phyloP scores from a whole-genome alignment of 805 yeast genomes.

The Wickerhamiella dianesei region DNA sequence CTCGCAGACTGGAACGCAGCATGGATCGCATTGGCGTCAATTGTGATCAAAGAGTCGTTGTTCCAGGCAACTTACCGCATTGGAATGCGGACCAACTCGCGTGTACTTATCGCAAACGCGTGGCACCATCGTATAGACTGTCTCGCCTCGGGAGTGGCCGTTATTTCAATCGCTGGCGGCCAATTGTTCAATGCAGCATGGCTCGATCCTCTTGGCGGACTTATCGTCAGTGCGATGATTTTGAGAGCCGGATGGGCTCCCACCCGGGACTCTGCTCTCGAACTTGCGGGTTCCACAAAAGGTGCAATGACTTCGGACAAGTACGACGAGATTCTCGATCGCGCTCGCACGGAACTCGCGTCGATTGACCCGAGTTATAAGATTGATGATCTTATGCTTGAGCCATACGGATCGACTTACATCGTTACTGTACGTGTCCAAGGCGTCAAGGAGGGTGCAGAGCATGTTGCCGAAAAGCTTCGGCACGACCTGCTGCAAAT shows the following conservation, averaged over 20 bases:
- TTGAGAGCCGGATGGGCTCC: slow-evolving; percentile 76
- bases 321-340: slow-evolving; percentile 8
- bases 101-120: slow-evolving; percentile 89
- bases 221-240: slow-evolving; percentile 68
- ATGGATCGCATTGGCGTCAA: slow-evolving; percentile 86
- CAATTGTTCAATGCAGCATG: slow-evolving; percentile 64
- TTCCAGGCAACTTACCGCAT: slow-evolving; percentile 70
- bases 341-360: slow-evolving; percentile 7
- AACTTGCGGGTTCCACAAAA: slow-evolving; percentile 50
- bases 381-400: slow-evolving; percentile 12
- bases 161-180: slow-evolving; percentile 76
- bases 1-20: slow-evolving; percentile 79
- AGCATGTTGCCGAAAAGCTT: slow-evolving; percentile 11
- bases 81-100: slow-evolving; percentile 66
- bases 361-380: slow-evolving; percentile 10
- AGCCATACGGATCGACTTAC: slow-evolving; percentile 20
- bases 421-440: slow-evolving; percentile 14
- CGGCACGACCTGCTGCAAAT: slow-evolving; percentile 10
- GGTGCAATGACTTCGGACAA: slow-evolving; percentile 13
- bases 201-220: slow-evolving; percentile 87
- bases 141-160: slow-evolving; percentile 79
- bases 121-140: slow-evolving; percentile 98
- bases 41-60: slow-evolving; percentile 76
- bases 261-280: slow-evolving; percentile 53
- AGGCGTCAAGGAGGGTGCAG: slow-evolving; percentile 12